phyloP scores from a whole-genome alignment of 78 protist genomes.

The Corallochytrium limacisporum region DNA sequence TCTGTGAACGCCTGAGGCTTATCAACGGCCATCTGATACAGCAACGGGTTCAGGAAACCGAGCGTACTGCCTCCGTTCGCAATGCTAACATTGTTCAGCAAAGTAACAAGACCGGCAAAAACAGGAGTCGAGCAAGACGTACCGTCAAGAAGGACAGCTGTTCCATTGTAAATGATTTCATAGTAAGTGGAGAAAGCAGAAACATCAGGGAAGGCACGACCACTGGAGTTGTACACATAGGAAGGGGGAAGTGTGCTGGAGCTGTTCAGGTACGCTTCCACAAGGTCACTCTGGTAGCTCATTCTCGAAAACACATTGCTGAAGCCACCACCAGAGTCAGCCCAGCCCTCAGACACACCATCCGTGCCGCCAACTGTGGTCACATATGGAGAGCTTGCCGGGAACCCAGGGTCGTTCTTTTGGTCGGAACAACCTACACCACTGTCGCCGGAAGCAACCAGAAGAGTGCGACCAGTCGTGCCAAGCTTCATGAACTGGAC shows the following conservation, averaged over 20 bases:
- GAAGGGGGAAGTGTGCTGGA: not conserved
- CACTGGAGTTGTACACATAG: not conserved
- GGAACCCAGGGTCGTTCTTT: too few species aligned
- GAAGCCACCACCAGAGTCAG: conserved; percentile 30
- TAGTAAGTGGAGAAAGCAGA: not conserved
- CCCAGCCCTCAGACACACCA: too few species aligned
- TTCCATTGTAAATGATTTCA: not conserved
- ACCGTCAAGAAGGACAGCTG: conserved; percentile 11
- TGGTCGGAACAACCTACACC: too few species aligned
- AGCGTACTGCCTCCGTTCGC: conserved; percentile 14
- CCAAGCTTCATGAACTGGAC: conserved; percentile 3
- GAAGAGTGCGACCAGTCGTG: conserved; percentile 1
- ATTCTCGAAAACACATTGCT: not conserved
- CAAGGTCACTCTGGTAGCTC: conserved; percentile 10
- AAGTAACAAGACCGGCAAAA: conserved; percentile 29
- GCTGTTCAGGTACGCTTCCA: not conserved
- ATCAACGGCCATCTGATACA: conserved; percentile 19
- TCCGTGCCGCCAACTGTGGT: not conserved
- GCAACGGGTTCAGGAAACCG: conserved; percentile 60
- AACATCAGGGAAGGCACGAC: conserved; percentile 31
- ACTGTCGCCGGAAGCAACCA: conserved; percentile 1
- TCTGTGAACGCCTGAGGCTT: conserved; percentile 29
- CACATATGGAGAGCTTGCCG: not conserved
- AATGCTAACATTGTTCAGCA: conserved; percentile 28
- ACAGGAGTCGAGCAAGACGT: conserved; percentile 43